Evolutionary conservation across 768 basidiomycete genomes (phyloP), one percentile per base, ranked within the genome.

Genomic region (Tephrocybe sp.): DNA sequence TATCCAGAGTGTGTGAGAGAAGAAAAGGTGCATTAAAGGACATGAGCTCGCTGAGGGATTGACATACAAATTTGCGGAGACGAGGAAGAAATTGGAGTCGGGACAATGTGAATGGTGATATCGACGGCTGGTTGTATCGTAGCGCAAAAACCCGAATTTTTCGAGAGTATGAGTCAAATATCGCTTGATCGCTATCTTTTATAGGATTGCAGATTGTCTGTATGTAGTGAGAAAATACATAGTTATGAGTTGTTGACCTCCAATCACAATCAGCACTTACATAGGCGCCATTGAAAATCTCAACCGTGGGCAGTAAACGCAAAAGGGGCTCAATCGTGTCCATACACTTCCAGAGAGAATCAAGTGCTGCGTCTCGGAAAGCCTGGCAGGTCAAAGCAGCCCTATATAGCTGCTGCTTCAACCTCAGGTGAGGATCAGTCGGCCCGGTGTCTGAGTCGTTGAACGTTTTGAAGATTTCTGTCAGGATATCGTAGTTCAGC

Each of bases 291-390:
- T 41, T 16, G 3, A 48, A 15, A 19, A 16, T 16, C 24, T 40
- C 18, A 2, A 48, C 1, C 1, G 26, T n/a, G 21, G 47, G 38
- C 21, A 48, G 21, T 15, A 48, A 11, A 8, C 18, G 7, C 47
- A 48, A 18, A 2, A 48, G 24, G 9, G 47, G 47, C 2, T 22
- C 4, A 22, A 48, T 5, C 36, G 47, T 25, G 1, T 19, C 18
- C 28, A 48, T 39, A 7, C 34, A 41, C 26, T 21, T 36, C 56
- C 53, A 57, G 22, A 57, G 28, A 5, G 24, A 42, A 30, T 57
- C 47, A 7, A 51, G 45, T 2, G 56, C 49, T 4, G 53, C 43
- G 11, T 48, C 53, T 19, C 9, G 27, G 24, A 57, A 51, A 5
- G 28, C 32, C 1, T 12, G 54, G 50, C 56, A 57, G 7, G 49